Evolutionary conservation across 2,329 filamentous ascomycete species (phyloP).

Genomic region (Pseudogymnoascus sp.): DNA sequence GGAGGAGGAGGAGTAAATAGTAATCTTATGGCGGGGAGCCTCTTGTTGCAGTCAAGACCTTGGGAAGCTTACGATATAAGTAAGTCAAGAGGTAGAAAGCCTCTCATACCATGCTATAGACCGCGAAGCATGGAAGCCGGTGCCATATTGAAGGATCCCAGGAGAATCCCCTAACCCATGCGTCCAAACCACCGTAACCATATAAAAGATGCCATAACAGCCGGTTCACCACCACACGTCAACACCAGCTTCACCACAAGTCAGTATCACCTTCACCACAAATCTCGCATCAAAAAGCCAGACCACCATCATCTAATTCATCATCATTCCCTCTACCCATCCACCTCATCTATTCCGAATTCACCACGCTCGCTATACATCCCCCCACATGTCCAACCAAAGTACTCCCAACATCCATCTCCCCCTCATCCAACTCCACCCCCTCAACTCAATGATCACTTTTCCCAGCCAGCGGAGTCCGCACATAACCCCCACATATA

Average conservation of each 20-base stretch:
- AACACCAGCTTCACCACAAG: too few relatives aligned
- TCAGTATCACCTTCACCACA: neutral
- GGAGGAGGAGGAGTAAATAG: too few relatives aligned
- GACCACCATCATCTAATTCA: neutral
- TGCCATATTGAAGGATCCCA: neutral
- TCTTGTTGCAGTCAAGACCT: too few relatives aligned
- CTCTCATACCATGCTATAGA: neutral
- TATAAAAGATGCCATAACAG: too few relatives aligned
- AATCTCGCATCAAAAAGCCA: neutral
- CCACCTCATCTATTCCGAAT: neutral
- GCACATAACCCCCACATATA: neutral
- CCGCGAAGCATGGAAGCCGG: neutral
- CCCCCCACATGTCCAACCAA: neutral
- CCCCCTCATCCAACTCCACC: neutral
- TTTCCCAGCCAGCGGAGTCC: conserved; percentile 2
- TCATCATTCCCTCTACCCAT: conserved; percentile 1
- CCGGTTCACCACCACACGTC: too few relatives aligned
- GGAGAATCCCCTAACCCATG: neutral
- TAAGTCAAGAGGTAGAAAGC: too few relatives aligned
- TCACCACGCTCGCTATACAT: neutral
- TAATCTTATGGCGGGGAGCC: neutral
- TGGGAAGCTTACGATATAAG: too few relatives aligned
- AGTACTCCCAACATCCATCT: neutral
- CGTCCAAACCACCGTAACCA: neutral
- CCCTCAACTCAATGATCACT: neutral